Percentiles rank a stretch among this genome's conserved stretches.
Evolutionary conservation across 1,284 basidiomycete genomes (phyloP).

Genomic region (Coniophora puteana): DNA sequence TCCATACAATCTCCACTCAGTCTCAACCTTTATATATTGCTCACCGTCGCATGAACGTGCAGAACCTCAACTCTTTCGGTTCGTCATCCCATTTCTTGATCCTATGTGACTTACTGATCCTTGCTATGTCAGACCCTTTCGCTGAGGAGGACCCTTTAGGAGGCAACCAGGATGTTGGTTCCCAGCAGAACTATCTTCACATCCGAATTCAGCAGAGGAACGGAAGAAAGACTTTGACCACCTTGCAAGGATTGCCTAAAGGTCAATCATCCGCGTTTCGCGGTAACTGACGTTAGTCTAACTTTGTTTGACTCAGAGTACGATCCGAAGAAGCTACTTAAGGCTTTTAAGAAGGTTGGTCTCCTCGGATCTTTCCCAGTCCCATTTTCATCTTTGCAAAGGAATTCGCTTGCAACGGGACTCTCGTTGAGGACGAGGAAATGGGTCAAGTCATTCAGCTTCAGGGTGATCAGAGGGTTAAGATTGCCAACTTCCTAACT

Average conservation of each 20-base stretch:
- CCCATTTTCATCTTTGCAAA: constrained; percentile 28
- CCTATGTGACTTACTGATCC: constrained; percentile 11
- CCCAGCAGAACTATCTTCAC: constrained; percentile 87
- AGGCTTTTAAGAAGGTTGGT: constrained; percentile 95
- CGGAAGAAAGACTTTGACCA: constrained; percentile 98
- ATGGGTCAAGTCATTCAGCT: constrained; percentile 98
- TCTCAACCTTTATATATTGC: constrained; percentile 34
- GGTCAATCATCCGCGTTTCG: constrained; percentile 46
- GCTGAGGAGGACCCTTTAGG: constrained; percentile 85
- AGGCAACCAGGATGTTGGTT: constrained; percentile 74
- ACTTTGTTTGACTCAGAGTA: constrained; percentile 63
- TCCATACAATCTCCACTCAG: constrained; percentile 42
- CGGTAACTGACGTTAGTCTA: constrained; percentile 6
- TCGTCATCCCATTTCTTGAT: constrained; percentile 35
- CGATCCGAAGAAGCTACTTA: constrained; percentile 97
- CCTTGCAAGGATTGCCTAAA: constrained; percentile 94
- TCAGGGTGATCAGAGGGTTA: constrained; percentile 95
- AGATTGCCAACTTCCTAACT: constrained; percentile 86
- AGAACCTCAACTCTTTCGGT: constrained; percentile 84
- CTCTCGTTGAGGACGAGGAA: constrained; percentile 94
- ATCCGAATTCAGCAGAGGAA: constrained; percentile 99
- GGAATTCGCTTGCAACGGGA: constrained; percentile 99
- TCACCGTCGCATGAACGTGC: constrained; percentile 83
- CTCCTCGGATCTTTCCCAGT: background rate
- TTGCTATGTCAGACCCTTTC: constrained; percentile 74